These are phyloP conservation scores for Abelmoschus esculentus DNA, from an alignment of 345 rosid genomes.

Conservation along the genomic window DNA sequence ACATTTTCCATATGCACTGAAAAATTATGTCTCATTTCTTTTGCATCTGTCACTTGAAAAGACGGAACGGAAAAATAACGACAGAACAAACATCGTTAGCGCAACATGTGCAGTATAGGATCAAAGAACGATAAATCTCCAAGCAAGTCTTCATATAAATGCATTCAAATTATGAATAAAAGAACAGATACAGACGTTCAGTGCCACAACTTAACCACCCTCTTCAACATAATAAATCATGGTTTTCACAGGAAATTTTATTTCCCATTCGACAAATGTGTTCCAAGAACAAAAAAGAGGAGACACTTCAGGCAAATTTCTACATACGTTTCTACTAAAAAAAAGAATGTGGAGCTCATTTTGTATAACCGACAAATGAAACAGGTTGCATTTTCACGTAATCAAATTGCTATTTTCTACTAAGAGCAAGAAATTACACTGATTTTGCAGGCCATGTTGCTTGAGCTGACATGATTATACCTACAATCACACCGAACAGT, in stretches of 20 bases:
- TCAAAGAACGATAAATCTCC: not conserved
- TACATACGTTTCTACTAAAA: constrained; percentile 4
- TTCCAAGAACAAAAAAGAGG: constrained; percentile 1
- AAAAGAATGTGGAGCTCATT: not conserved
- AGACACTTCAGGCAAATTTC: constrained; percentile 8
- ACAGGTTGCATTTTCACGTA: not conserved
- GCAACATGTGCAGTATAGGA: constrained; percentile 7
- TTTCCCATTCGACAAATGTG: constrained; percentile 5
- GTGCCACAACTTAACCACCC: not conserved
- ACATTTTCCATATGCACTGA: not conserved
- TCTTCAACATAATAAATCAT: not conserved
- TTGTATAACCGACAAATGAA: not conserved
- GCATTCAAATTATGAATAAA: not conserved
- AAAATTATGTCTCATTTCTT: not conserved
- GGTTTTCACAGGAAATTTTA: not conserved
- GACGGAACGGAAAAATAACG: not conserved
- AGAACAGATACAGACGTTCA: too few species aligned
- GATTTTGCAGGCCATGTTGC: constrained; percentile 86
- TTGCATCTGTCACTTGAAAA: not conserved
- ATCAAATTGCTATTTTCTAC: constrained; percentile 2
- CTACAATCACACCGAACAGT: constrained; percentile 96
- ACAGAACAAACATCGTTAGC: constrained; percentile 1
- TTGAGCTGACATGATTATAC: constrained; percentile 99
- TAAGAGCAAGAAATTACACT: constrained; percentile 16
- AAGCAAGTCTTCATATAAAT: not conserved